Base-by-base conservation (phyloP, 169 alveolate genomes). In the Plasmodium fragile region DNA sequence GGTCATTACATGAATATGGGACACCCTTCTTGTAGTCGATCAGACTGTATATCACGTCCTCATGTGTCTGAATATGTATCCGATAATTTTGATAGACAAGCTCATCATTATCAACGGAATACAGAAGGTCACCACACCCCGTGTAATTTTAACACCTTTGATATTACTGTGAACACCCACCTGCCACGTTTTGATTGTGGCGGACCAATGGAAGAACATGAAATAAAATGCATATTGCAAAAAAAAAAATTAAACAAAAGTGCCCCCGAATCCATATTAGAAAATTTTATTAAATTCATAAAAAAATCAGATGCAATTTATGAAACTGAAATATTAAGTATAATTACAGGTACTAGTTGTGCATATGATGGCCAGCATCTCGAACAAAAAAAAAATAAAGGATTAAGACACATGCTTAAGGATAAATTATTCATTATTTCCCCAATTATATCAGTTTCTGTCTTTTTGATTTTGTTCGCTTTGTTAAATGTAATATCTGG, bases 291-390 rank as follows among this genome's bases (percentile, higher is more conserved):
- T 32, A 78, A 78, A 41, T n/a, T 13, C 16, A 2, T 78, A 22
- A 78, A 78, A 78, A 78, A 30, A 49, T 41, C 72, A 43, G 83
- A 78, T 78, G 83, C 83, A n/a, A 36, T 78, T 71, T 78, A 78
- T 78, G 83, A 78, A 78, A 78, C 83, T 18, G 83, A 78, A 78
- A 0, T 78, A 41, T 36, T 78, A 78, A 6, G n/a, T 8, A 78
- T 78, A 25, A 43, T 78, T 22, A 8, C 25, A 78, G 39, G 30
- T 25, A 28, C 41, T 13, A 22, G 25, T 18, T 18, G 53, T 25
- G 36, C 75, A 11, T 16, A 78, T 39, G 53, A 78, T 49, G 69
- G 28, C 6, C 53, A 34, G 13, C 28, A 78, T 4, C 8, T 28
- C 11, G 34, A 41, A 41, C 39, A 4, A 22, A 30, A 22, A 34